These are phyloP conservation scores for Trichocladium antarcticum DNA, from an alignment of 495 filamentous ascomycete species.

Conservation along the genomic window DNA sequence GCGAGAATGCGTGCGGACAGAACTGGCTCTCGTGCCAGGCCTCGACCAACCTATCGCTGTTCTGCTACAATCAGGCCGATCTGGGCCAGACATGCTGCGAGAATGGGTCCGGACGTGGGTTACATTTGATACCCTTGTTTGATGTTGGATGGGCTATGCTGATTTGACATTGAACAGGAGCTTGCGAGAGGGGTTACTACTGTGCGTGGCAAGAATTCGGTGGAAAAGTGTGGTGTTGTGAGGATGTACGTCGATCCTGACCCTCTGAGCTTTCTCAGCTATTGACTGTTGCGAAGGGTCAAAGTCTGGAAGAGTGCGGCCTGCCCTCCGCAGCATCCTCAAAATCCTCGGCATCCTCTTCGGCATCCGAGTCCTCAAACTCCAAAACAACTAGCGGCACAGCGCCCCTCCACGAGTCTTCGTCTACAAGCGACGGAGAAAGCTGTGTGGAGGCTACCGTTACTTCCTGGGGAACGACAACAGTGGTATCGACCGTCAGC, in stretches of 20 bases:
- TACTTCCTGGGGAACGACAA: conserved; percentile 11
- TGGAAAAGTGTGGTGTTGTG: conserved; percentile 23
- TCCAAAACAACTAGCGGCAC: neutral
- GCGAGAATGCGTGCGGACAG: conserved; percentile 21
- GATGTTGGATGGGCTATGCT: neutral
- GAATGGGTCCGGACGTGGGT: conserved; percentile 23
- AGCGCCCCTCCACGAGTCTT: neutral
- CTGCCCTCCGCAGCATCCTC: neutral
- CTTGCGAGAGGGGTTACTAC: conserved; percentile 22
- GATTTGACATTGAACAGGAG: conserved; percentile 8
- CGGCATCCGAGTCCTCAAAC: neutral
- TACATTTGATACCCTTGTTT: no score
- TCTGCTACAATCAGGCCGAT: conserved; percentile 26
- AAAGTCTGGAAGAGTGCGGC: conserved; percentile 22
- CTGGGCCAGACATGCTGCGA: conserved; percentile 23
- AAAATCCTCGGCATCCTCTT: neutral
- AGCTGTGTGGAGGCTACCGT: neutral
- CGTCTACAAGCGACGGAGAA: neutral
- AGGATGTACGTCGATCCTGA: conserved; percentile 14
- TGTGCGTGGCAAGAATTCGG: conserved; percentile 22
- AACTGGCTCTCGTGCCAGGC: conserved; percentile 23
- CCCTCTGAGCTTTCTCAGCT: neutral
- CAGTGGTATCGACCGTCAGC: conserved; percentile 6
- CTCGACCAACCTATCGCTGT: conserved; percentile 21
- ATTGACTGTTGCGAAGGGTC: conserved; percentile 12